Evolutionary conservation across 2,329 filamentous ascomycete genomes (phyloP), one percentile per base, ranked within the genome.

Genomic region (Neurospora sp.): DNA sequence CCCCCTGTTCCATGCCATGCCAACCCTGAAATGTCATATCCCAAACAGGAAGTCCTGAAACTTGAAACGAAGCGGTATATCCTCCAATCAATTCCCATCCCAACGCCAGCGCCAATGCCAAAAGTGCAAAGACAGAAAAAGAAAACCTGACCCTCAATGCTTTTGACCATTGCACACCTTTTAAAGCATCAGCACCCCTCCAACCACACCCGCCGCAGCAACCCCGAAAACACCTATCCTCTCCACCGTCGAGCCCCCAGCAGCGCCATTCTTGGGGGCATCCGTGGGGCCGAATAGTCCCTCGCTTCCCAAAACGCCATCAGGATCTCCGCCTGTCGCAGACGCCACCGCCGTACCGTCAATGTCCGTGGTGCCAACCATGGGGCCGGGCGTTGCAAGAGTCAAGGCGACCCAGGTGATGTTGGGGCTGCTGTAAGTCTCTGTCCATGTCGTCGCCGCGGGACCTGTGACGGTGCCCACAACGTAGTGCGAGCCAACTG

Each of bases 341-440:
- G 72, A 52, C 28, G 69, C 66, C 36, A 71, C 71, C 40, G 70
- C 71, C 17, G 70, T 71, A 58, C 70, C 73, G 39, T 72, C 71
- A 66, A 73, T 72, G 43, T 75, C 70, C 4, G 72, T 74, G 11
- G 75, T 74, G 19, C 68, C 72, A 4, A 79, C 78, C 39, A 77
- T 71, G 13, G 78, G 74, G 28, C 81, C 81, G 11, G 78, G 73
- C 3, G 79, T 79, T 2, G 80, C 77, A 73, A 85, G 77, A 2
- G 83, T 84, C 71, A 85, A 73, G 36, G 79, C 76, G 7, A 80
- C 83, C 83, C 82, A 85, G 23, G 76, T 75, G n/a, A 84, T 80
- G 3, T 81, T 77, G 4, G 78, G 75, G 13, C 79, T 81, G 8
- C 79, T 76, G 39, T 83, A 80, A 6, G 83, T 84, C 43, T 79